Evolutionary conservation across 768 basidiomycete species (phyloP), one percentile per base, ranked within the genome.

Genomic region (Fomitopsis pulvina): DNA sequence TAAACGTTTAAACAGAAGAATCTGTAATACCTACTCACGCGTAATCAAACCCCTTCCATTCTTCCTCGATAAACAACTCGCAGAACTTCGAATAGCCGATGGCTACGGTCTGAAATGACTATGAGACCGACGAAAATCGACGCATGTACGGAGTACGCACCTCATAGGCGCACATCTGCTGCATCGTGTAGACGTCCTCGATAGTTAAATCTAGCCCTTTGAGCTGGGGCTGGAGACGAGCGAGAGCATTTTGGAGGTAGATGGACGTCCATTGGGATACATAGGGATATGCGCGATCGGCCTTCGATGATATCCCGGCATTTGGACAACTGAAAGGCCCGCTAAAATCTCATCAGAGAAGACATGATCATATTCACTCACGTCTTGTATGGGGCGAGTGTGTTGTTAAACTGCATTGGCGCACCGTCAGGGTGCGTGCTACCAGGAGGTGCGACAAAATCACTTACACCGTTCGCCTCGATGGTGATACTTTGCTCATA

Each of bases 1-100:
- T 3, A 21, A 12, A 5, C 21, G 16, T 9, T 26, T 14, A 38
- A 37, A 51, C 10, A 20, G 12, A n/a, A 27, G n/a, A n/a, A n/a
- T n/a, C n/a, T n/a, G n/a, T n/a, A n/a, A n/a, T 21, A 28, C 26
- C 37, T 22, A 69, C 85, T 49, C 56, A 89, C 80, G 85, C 75
- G 54, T 96, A 95, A 63, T 90, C 79, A 63, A 92, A 95, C 0
- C 91, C 91, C 62, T 88, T 84, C 93, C 92, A 97, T 66, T 96
- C 93, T 39, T 89, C 82, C 58, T 85, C 77, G 0, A 90, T 92
- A 66, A 97, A 97, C 2, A 96, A 71, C 48, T 83, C 81, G 55
- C 92, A 97, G 68, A 94, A 97, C 55, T 83, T 85, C 14, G 90
- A 92, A 62, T 91, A 94, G 8, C 91, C 92, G 10, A 95, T 74